Evolutionary conservation across 2,329 filamentous ascomycete species (phyloP).

Genomic region (Sclerotinia spermophila): DNA sequence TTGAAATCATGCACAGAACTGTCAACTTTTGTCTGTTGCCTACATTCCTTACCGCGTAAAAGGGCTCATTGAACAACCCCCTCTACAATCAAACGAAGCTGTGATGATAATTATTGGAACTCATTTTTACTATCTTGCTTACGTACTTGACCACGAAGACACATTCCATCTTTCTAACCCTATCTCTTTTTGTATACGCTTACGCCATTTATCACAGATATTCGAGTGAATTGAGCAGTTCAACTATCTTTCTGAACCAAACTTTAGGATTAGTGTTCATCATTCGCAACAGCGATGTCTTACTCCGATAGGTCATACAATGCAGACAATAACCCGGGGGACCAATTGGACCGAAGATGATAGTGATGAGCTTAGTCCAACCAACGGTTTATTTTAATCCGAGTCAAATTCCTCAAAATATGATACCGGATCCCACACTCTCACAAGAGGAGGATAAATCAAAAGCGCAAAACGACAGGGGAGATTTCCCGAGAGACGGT

Average conservation of each 20-base stretch:
- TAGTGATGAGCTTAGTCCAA: slow-evolving; percentile 33
- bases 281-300: not conserved
- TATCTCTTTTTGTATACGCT: not conserved
- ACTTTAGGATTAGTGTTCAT: not conserved
- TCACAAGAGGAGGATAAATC: not conserved
- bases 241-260: too few relatives aligned
- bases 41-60: not conserved
- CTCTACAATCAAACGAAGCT: not conserved
- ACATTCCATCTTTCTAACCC: not conserved
- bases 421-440: slow-evolving; percentile 4
- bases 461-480: not conserved
- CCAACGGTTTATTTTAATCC: slow-evolving; percentile 35
- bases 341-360: not conserved
- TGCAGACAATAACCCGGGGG: slow-evolving; percentile 25
- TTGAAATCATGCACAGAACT: not conserved
- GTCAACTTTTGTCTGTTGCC: not conserved
- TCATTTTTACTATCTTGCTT: not conserved
- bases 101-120: not conserved
- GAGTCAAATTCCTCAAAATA: slow-evolving; percentile 20
- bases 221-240: not conserved
- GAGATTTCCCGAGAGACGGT: not conserved
- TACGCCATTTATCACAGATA: not conserved
- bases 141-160: not conserved
- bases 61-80: not conserved
- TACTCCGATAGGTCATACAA: slow-evolving; percentile 31